Evolutionary conservation across 805 yeast genomes (phyloP), one percentile per base, ranked within the genome.

Genomic region (Candida ficus): DNA sequence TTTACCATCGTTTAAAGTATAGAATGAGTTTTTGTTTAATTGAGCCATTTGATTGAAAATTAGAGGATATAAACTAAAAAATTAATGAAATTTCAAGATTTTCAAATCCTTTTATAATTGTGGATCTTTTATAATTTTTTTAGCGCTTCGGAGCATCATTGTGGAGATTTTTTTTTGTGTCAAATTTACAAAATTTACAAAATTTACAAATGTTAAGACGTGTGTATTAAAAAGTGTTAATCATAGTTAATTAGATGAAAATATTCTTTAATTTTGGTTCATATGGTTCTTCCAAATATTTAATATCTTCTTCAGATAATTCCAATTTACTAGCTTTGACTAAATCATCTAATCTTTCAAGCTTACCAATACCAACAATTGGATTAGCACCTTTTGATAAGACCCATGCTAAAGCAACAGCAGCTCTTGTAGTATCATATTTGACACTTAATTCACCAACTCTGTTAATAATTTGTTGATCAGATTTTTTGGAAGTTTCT

Each of bases 1-100:
- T 31, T 61, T 57, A 13, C 87, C 88, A 50, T 78, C 72, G 63
- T 74, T 75, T 22, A 83, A 66, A 7, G 63, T 65, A 47, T 43
- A 43, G 2, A 9, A 13, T 7, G 49, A 38, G 8, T 33, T 30
- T 28, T 50, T 50, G n/a, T 46, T 35, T 21, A 46, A 13, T 26
- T 26, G 14, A 13, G 28, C n/a, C 28, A 26, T 26, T n/a, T n/a
- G n/a, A 4, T 26, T 26, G n/a, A n/a, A n/a, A n/a, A n/a, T n/a
- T n/a, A n/a, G n/a, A n/a, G n/a, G n/a, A n/a, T n/a, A n/a, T n/a
- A n/a, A n/a, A n/a, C n/a, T n/a, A n/a, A n/a, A n/a, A n/a, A n/a
- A n/a, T n/a, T n/a, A n/a, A n/a, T n/a, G n/a, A n/a, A n/a, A n/a
- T n/a, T n/a, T n/a, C n/a, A n/a, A n/a, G n/a, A n/a, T n/a, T n/a